Evolutionary conservation across 1,139 yeast species (phyloP), one percentile per base, ranked within the genome.

Genomic region (Geotrichum klebahnii): DNA sequence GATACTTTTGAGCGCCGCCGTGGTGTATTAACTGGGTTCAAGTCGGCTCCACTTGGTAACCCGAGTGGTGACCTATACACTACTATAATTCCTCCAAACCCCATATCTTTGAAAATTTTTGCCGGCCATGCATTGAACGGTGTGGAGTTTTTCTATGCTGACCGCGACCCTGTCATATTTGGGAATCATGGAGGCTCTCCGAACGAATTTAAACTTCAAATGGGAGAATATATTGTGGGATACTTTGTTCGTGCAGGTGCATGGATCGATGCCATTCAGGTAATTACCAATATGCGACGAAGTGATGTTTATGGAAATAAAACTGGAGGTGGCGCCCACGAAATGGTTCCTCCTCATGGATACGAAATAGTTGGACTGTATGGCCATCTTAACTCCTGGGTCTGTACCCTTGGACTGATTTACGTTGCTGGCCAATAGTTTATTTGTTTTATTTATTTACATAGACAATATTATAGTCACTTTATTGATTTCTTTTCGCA

Each of bases 211-310:
- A 64, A 63, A 1, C 62, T 90, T 8, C 69, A 70, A 2, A 67
- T 66, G 0, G 86, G 80, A 32, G 96, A 90, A 62, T 57, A 59
- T 9, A 70, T 92, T 6, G 64, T 72, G 3, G 84, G 82, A 36
- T 72, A 89, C 52, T 74, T 76, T 50, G 70, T 88, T 42, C 74
- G 95, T 55, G 74, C 81, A 46, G 97, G 97, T 5, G 82, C 77
- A 1, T 92, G 97, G 97, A 72, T 92, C 14, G 97, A 92, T 70
- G 96, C 84, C 1, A 69, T 87, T 17, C 95, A 85, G 61, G 65
- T 83, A 32, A 65, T 78, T 5, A 79, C 95, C 17, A 77, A 73
- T 55, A 45, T 52, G n/a, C 55, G 65, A 24, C 60, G 66, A 41
- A 58, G 67, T 24, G 76, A 77, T 22, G 60, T 68, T 37, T 72